Evolutionary conservation across 345 rosid genomes (phyloP), one percentile per base, ranked within the genome.

Genomic region (Pistacia integerrima): DNA sequence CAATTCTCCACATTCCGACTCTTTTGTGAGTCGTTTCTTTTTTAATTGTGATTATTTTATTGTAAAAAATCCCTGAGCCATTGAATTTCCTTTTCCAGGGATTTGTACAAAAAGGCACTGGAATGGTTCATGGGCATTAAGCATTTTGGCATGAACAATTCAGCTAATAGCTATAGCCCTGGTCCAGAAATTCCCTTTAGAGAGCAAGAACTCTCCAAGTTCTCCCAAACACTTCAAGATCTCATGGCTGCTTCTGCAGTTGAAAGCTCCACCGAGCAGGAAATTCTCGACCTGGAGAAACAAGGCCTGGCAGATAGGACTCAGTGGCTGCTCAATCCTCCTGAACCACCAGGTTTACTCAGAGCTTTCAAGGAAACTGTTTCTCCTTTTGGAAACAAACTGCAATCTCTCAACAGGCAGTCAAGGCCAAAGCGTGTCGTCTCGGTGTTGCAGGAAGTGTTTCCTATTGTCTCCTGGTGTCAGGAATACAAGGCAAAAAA

Each of bases 191-290:
- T 30, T 25, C 72, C 79, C 74, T 73, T 52, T 72, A 82, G 77
- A 76, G 72, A 86, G 67, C 30, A 25, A 28, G 46, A 82, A 56
- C 85, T 80, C 81, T 74, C 84, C 67, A 75, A 73, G 94, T 95
- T 95, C 90, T 75, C 91, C 97, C 96, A 89, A 95, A 87, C 97
- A 91, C 98, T 93, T 95, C 99, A 95, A 91, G n/a, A 18, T 81
- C 41, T 81, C 60, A 79, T 85, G 92, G 86, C 82, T 77, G 86
- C 82, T 70, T 44, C 82, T 25, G 76, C 83, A 68, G 82, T 52
- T 44, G 81, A 75, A 69, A 33, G 77, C 72, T 63, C 76, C 62
- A 36, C 5, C 0, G 56, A 75, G 38, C 85, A 81, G 51, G 86
- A 82, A 67, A 60, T 67, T 35, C 70, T 35, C 30, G 92, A 90